A percentile compares a stretch with the other conserved stretches of the same genome.
Evolutionary conservation across 768 basidiomycete genomes (phyloP).

Genomic region (Phanerodontia chrysosporium): DNA sequence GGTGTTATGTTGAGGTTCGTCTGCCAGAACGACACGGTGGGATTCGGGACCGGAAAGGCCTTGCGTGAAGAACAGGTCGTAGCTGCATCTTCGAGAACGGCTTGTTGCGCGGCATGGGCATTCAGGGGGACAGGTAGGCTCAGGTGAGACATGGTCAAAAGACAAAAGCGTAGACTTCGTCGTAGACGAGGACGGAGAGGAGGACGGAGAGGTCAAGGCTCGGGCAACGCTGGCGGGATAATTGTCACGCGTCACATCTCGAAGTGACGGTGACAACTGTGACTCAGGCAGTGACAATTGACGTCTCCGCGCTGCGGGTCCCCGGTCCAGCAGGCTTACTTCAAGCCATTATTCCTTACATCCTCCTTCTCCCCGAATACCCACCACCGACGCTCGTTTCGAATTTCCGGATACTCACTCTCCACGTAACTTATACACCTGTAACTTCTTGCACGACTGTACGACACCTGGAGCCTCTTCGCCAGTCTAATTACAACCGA

Average conservation of each 20-base stretch:
- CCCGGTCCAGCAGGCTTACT: background rate
- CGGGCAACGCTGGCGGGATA: background rate
- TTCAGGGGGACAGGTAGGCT: constrained; percentile 17
- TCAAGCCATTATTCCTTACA: background rate
- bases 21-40: constrained; percentile 75
- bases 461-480: background rate
- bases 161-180: background rate
- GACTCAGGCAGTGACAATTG: background rate
- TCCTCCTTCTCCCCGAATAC: background rate
- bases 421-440: background rate
- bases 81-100: constrained; percentile 9
- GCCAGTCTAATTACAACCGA: constrained; percentile 7
- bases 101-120: constrained; percentile 16
- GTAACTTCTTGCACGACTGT: background rate
- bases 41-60: constrained; percentile 52
- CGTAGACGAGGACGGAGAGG: background rate
- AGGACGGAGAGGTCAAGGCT: background rate
- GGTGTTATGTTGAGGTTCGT: constrained; percentile 56
- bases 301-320: background rate
- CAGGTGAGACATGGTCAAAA: background rate
- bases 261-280: background rate
- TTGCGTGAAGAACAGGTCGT: constrained; percentile 14
- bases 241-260: background rate
- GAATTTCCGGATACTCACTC: background rate
- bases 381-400: constrained; percentile 4